Evolutionary conservation across 2,329 filamentous ascomycete genomes (phyloP), one percentile per base, ranked within the genome.

Genomic region (Colletotrichum tropicale): DNA sequence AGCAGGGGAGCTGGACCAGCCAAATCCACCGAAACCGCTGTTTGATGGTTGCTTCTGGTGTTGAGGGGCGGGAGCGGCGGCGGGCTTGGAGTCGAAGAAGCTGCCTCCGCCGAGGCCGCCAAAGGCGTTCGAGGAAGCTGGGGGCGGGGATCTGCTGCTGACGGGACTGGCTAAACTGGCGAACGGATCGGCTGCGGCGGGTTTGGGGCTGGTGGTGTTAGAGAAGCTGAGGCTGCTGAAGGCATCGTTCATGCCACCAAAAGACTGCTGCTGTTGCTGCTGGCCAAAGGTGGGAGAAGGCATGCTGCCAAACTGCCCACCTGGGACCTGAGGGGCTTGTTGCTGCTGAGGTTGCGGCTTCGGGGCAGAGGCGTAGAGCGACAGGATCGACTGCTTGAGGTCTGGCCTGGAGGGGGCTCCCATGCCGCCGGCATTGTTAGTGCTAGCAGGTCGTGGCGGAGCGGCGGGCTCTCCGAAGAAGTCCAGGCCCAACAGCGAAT

Each of bases 351-450:
- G 85, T 79, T 94, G 94, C n/a, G 95, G 92, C 81, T 95, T 94
- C 2, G 96, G 94, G 7, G 92, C 92, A 9, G 95, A 94, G 13
- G 96, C 95, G 83, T 99, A 99, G 18, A 99, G 90, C 9, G 97
- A 99, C 65, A 99, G 87, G 76, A 99, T 99, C 4, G 96, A 98
- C 85, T 98, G 96, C 86, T 99, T 99, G 76, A 99, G 88, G 82
- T 99, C 97, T 4, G 96, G 96, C 77, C 97, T 91, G 61, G 96
- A 98, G 80, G 94, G 93, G 15, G 90, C 89, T 21, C 88, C 88
- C 5, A 89, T 83, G 7, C 90, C 89, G 61, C 91, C 86, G 15
- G 93, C 91, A 21, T 93, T 92, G 6, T 93, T 91, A 24, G 95
- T 95, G 85, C 95, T 98, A 8, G 95, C 92, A n/a, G 96, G 94